Base-by-base conservation (phyloP, 2,329 filamentous ascomycete genomes). In the Diaporthe citrichinensis region DNA sequence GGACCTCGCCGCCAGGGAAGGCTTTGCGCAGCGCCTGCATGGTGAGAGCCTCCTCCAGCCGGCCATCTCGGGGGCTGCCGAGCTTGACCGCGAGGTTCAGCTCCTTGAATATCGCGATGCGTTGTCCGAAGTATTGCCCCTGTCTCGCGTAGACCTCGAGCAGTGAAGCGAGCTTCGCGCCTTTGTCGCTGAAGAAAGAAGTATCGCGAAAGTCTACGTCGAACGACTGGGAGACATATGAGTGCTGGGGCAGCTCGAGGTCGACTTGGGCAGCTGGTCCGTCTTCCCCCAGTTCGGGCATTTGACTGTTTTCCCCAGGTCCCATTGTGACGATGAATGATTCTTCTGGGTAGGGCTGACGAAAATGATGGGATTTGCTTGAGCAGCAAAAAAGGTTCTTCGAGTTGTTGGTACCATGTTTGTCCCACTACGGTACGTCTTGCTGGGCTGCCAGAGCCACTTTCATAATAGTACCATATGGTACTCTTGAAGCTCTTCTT, bases 71-170 rank as follows among this genome's bases (percentile, higher is more conserved):
- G 46, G 25, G n/a, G 46, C 17, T 36, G 8, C 65, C 31, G 25
- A 39, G n/a, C 23, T 69, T 69, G 46, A 69, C 31, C 46, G 28
- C 31, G 9, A 69, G 46, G 2, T 69, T 39, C 4, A 53, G 62
- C 65, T 69, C 28, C 31, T 41, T 20, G 46, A 67, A 67, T 10
- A 36, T n/a, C 20, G n/a, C 46, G 15, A 68, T 68, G 44, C 49
- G 34, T 23, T n/a, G 1, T 68, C 55, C 55, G 31, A 44, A 17
- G 10, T 39, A n/a, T 23, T 36, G 28, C 23, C 34, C 62, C 10
- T 39, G 46, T 36, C 44, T 68, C 3, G 28, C 31, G 20, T 51
- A 25, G 31, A 68, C 46, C 7, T 53, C 28, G n/a, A n/a, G n/a
- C n/a, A n/a, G n/a, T n/a, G n/a, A 53, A 25, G 31, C 31, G n/a